Conservation (phyloP, 2,329 filamentous ascomycete genomes). For the Tolypocladium capitatum region DNA sequence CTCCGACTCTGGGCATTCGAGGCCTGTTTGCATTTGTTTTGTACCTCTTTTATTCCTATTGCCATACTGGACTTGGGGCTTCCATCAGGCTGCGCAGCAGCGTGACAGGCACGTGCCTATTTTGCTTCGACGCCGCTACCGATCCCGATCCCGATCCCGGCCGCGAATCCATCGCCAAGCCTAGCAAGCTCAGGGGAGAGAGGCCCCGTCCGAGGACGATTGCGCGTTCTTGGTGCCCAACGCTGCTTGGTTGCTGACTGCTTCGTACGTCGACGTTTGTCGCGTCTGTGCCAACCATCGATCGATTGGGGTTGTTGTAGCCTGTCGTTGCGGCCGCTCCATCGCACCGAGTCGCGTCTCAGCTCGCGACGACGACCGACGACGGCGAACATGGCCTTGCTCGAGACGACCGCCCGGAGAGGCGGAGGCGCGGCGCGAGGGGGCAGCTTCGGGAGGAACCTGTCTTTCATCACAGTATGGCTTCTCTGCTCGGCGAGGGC, state of each 20-base stretch:
- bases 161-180: background rate
- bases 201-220: background rate
- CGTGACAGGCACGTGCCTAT: background rate
- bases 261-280: too few relatives aligned
- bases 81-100: background rate
- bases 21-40: background rate
- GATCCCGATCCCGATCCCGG: background rate
- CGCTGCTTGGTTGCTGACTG: background rate
- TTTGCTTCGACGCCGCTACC: background rate
- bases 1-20: background rate
- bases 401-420: constrained; percentile 6
- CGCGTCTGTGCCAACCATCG: background rate
- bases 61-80: too few relatives aligned
- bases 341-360: background rate
- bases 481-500: constrained; percentile 3
- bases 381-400: constrained; percentile 8
- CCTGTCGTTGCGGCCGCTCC: background rate
- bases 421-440: constrained; percentile 3
- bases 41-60: background rate
- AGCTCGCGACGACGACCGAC: background rate
- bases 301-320: background rate
- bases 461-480: constrained; percentile 12
- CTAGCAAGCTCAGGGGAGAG: background rate
- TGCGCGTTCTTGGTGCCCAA: background rate
- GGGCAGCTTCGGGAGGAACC: constrained; percentile 7